Percentiles rank a stretch among this genome's conserved stretches.
These are phyloP conservation scores for Tanacetum coccineum DNA, from an alignment of 129 eudicot genomes.

Conservation along the genomic window DNA sequence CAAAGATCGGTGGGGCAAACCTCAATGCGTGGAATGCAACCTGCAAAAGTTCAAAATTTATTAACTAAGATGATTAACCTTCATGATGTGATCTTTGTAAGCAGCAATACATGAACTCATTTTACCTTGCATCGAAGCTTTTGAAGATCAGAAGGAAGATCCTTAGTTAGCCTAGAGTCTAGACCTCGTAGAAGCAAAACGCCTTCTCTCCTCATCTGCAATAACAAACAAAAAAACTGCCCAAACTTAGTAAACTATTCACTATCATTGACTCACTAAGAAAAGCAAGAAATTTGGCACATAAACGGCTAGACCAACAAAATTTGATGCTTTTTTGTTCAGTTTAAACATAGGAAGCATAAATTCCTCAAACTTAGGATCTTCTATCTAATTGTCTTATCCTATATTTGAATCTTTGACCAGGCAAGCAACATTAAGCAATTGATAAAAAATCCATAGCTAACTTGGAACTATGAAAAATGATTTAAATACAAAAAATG, in stretches of 20 bases:
- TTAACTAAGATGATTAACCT: not conserved
- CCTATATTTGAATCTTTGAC: not conserved
- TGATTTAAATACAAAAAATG: not conserved
- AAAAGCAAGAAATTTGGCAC: not conserved
- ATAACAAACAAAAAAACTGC: constrained; percentile 24
- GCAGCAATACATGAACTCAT: not conserved
- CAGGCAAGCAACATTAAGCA: not conserved
- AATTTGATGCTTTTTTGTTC: constrained; percentile 24
- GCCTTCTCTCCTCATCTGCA: constrained; percentile 84
- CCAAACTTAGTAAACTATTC: not conserved
- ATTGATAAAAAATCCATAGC: not conserved
- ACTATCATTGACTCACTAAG: not conserved
- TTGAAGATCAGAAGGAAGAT: constrained; percentile 96
- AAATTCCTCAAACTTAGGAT: not conserved
- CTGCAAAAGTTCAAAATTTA: constrained; percentile 28
- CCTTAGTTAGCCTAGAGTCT: constrained; percentile 93
- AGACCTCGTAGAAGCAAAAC: constrained; percentile 81
- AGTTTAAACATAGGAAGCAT: constrained; percentile 18
- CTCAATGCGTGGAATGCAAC: constrained; percentile 87
- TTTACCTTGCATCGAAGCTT: constrained; percentile 98
- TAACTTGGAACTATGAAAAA: not conserved
- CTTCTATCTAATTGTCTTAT: not conserved
- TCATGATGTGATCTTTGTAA: not conserved
- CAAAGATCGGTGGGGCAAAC: constrained; percentile 73
- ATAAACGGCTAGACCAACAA: constrained; percentile 11